Base-by-base conservation (phyloP, 352 stramenopile genomes). In the Globisporangium cystogenes region DNA sequence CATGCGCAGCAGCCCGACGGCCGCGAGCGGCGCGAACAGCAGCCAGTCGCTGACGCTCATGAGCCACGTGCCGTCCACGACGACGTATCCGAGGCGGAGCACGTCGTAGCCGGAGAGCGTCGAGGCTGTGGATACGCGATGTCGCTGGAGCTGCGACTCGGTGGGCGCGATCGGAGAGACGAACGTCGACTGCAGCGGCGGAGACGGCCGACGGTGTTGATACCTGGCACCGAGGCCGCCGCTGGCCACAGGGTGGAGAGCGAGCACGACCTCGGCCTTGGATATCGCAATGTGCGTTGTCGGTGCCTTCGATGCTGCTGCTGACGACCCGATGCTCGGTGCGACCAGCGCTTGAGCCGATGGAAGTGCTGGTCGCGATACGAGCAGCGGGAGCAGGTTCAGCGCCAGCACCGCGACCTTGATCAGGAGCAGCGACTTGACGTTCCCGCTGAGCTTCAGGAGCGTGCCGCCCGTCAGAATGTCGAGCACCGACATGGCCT, bases 341-440 rank as follows among this genome's bases (percentile, higher is more conserved):
- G n/a, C n/a, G n/a, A n/a, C n/a, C n/a, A n/a, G n/a, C n/a, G n/a
- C n/a, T n/a, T n/a, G n/a, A 31, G 27, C 27, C 8, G 27, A 31
- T 31, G 60, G 8, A 48, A 53, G 47, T 68, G 64, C 15, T 62
- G 65, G 20, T 2, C 39, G 51, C 21, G 55, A 62, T 4, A 81
- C 47, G 4, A 72, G 16, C 2, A 84, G 42, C 26, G 69, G 67
- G 31, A 78, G 26, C 0, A 70, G 42, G 39, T 74, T 80, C 49
- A 79, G 29, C 0, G 39, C 60, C 14, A 82, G 54, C 26, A 79
- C 21, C 16, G 50, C 55, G n/a, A 82, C 18, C 43, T 84, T 84
- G 37, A 77, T 42, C n/a, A 48, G n/a, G n/a, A 77, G 72, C 14
- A 80, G 59, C 50, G 66, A 43, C 12, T n/a, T 39, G 50, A 74